Percentiles rank a stretch among this genome's conserved stretches.
phyloP scores from a whole-genome alignment of 31 red algal species.

The Odonthalia washingtoniensis region DNA sequence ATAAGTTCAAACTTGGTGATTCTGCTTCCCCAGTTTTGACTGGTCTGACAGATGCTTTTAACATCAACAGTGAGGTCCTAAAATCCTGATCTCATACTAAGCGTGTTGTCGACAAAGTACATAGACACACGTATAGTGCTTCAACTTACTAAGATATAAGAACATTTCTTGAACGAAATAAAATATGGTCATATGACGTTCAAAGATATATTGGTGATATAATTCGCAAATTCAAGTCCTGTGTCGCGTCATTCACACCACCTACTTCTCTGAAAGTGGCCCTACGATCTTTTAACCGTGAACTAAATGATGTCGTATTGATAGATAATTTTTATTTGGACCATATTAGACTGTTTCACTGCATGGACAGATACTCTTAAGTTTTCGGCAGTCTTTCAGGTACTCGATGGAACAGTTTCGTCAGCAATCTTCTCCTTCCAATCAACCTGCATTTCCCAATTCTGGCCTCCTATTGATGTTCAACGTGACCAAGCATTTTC shows the following conservation, averaged over 20 bases:
- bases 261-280: conserved; percentile 21
- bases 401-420: neutral
- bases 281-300: too few relatives aligned
- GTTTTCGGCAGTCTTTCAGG: neutral
- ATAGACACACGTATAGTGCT: conserved; percentile 37
- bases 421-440: neutral
- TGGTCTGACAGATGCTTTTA: too few relatives aligned
- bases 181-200: conserved; percentile 24
- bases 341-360: neutral
- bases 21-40: too few relatives aligned
- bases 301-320: conserved; percentile 9
- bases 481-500: neutral
- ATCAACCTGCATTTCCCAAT: neutral
- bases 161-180: conserved; percentile 35
- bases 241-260: neutral
- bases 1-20: neutral
- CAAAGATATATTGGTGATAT: conserved; percentile 10
- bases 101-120: too few relatives aligned
- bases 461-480: neutral
- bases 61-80: too few relatives aligned
- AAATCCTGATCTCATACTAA: too few relatives aligned
- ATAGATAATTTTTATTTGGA: conserved; percentile 9
- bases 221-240: conserved; percentile 3
- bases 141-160: conserved; percentile 37
- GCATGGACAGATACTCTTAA: neutral